Evolutionary conservation across 305 asterid genomes (phyloP), one percentile per base, ranked within the genome.

Genomic region (Andrographis paniculata): DNA sequence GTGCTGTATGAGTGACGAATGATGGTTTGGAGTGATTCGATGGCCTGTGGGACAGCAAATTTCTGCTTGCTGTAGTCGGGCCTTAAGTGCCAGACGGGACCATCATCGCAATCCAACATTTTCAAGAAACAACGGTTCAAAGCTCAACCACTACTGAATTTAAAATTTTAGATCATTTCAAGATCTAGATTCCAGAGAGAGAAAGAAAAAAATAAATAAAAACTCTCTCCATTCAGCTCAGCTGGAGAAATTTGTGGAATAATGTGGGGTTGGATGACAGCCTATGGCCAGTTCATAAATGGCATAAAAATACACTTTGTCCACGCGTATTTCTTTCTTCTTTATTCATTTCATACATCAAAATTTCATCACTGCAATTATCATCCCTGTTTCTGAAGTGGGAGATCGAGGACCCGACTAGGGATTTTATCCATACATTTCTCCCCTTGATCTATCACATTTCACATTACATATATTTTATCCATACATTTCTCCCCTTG

Each of bases 211-310:
- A 24, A 24, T 24, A 24, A 24, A 24, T 24, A 24, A 24, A 24
- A 24, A 24, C 4, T 24, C 6, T 4, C 6, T 4, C 4, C 30
- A 24, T 24, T 3, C 6, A 24, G 30, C 30, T 24, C 30, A 24
- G 30, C 30, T 24, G 30, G 30, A 24, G 30, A 24, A 24, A 24
- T 3, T 24, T 24, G 30, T 24, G n/a, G n/a, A 24, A 24, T 8
- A 24, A 24, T 24, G 30, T 24, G 30, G 30, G 30, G 30, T 24
- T 4, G 4, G 30, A 8, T 24, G 52, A 55, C 60, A 55, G 43
- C 52, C 60, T 13, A 44, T 43, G 18, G 52, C 60, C 60, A 54
- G 60, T 44, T 63, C 59, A 63, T 50, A 55, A 12, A 42, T 23
- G 36, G 4, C 21, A 9, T 6, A 38, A 24, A 62, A 62, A 20